Evolutionary conservation across 441 rosid species (phyloP), one percentile per base, ranked within the genome.

Genomic region (Cnidoscolus chayamansa): DNA sequence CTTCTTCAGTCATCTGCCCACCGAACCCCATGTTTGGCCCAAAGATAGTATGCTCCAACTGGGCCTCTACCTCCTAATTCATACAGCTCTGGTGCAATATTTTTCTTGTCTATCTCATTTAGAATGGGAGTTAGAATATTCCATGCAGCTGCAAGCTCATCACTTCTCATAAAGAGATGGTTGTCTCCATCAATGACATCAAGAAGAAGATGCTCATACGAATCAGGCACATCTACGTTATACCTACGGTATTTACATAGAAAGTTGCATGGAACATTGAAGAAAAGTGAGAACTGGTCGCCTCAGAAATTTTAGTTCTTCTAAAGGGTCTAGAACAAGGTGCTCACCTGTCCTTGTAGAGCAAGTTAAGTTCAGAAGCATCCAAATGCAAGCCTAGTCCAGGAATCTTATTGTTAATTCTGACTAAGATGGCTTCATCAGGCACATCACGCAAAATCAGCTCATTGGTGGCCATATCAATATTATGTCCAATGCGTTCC

Each of bases 31-130:
- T 88, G 90, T 72, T 87, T 87, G 31, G 92, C 90, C 90, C 86
- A 82, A 11, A 87, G 94, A 80, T 91, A 88, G 78, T 84, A 89
- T 1, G 93, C 86, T 64, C 93, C 92, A 58, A 86, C 73, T 0
- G 97, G 94, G 68, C 90, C 96, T 73, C 94, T 84, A 67, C 97
- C 90, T 59, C 98, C 98, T 56, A 85, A 74, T 75, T 87, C 92
- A 16, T 86, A 86, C 4, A 84, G 81, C 82, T 91, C 94, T 0
- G 90, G 93, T 10, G 84, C 79, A 9, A 82, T 84, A 67, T 80
- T 82, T 11, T 81, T 81, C 86, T 78, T 80, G 76, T 90, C 93
- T 68, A 93, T 81, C 79, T 86, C 92, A 53, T 84, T 74, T 48
- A 88, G 75, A 67, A 89, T 73, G 0, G 90, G 95, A 65, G 77